Evolutionary conservation across 345 rosid species (phyloP).

Genomic region (Jatropha curcas): DNA sequence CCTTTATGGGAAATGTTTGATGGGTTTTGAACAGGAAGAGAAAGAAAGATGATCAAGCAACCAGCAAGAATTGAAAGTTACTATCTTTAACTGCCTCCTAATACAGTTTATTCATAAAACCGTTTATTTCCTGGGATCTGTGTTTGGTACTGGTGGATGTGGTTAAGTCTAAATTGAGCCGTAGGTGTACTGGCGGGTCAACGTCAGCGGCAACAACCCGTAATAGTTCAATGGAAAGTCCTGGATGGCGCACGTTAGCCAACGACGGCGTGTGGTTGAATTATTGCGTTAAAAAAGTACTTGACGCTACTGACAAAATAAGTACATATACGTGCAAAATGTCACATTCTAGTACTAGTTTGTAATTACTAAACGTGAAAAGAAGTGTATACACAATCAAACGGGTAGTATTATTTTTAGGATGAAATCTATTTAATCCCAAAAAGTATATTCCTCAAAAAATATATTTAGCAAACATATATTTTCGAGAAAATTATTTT

Average conservation of each 20-base stretch:
- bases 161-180: conserved; percentile 10
- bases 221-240: not conserved
- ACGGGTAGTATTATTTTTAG: no score
- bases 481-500: no score
- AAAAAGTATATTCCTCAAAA: no score
- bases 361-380: not conserved
- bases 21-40: not conserved
- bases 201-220: not conserved
- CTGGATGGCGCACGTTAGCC: not conserved
- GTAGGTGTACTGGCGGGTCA: conserved; percentile 1
- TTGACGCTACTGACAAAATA: not conserved
- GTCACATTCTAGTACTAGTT: no score
- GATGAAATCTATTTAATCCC: no score
- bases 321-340: not conserved
- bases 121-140: conserved; percentile 23
- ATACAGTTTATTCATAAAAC: conserved; percentile 13
- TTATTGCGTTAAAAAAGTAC: conserved; percentile 9
- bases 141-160: not conserved
- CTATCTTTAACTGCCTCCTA: conserved; percentile 1
- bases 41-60: not conserved
- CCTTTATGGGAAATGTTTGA: not conserved
- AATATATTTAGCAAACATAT: no score
- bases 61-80: not conserved
- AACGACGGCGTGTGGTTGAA: not conserved
- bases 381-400: no score